Percentiles rank a stretch among this genome's conserved stretches.
Conservation (phyloP, 371 early-diverging fungal genomes). For the Actinomortierella wolfii region DNA sequence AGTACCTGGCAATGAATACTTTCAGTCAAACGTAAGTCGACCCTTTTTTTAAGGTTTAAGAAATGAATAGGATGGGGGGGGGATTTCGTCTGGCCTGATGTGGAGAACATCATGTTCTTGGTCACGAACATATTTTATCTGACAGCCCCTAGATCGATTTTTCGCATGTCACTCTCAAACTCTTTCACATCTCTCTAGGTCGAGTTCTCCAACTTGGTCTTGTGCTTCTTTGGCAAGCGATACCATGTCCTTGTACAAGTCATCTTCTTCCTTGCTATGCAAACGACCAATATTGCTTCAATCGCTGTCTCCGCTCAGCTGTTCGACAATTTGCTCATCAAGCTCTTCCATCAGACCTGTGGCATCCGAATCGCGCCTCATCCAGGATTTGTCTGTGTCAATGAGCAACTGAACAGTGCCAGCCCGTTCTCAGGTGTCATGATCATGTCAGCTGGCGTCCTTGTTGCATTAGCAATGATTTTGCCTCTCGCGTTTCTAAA, state of each 20-base stretch:
- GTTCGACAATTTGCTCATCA: constrained; percentile 50
- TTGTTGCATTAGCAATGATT: constrained; percentile 55
- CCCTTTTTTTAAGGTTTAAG: neutral
- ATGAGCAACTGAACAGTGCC: constrained; percentile 18
- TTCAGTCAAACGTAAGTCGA: constrained; percentile 52
- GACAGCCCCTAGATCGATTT: too few species aligned
- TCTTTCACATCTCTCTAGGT: constrained; percentile 30
- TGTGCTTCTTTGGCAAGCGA: constrained; percentile 58
- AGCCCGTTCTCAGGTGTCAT: constrained; percentile 59
- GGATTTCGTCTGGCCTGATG: too few species aligned
- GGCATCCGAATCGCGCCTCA: constrained; percentile 44
- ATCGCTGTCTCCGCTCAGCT: constrained; percentile 68
- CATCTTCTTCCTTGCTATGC: constrained; percentile 58
- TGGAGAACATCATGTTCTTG: too few species aligned
- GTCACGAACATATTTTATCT: too few species aligned
- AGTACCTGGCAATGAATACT: constrained; percentile 76
- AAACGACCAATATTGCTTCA: constrained; percentile 63
- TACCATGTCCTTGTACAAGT: constrained; percentile 60
- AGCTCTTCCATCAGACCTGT: constrained; percentile 43
- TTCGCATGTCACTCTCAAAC: too few species aligned
- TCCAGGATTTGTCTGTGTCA: constrained; percentile 34
- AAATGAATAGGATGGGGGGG: too few species aligned
- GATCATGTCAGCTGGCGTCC: constrained; percentile 58
- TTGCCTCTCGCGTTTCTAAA: constrained; percentile 61
- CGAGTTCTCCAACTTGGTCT: constrained; percentile 62